phyloP scores from a whole-genome alignment of 2,329 filamentous ascomycete species.

The Niveomyces coronatus region DNA sequence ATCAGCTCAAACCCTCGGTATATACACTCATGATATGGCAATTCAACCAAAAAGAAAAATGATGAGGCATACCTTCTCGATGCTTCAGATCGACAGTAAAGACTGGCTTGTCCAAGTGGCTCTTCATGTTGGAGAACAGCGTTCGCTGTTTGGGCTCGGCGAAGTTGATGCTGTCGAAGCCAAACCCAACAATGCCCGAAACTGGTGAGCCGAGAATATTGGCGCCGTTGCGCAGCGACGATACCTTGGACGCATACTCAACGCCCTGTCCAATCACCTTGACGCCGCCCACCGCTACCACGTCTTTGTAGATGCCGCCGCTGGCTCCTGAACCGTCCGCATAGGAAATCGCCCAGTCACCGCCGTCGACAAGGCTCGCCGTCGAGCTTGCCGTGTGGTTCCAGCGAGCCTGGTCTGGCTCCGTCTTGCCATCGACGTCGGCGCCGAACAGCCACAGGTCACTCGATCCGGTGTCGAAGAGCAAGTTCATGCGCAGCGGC shows the following conservation, averaged over 20 bases:
- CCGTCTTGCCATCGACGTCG: slow-evolving; percentile 15
- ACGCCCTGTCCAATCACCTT: slow-evolving; percentile 31
- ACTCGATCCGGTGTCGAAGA: slow-evolving; percentile 34
- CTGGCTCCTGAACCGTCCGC: slow-evolving; percentile 31
- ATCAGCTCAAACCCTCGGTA: neutral
- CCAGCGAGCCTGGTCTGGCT: slow-evolving; percentile 28
- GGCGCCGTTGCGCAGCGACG: slow-evolving; percentile 30
- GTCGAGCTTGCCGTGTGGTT: slow-evolving; percentile 28
- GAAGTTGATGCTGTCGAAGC: slow-evolving; percentile 31
- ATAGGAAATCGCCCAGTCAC: slow-evolving; percentile 32
- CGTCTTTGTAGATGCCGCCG: slow-evolving; percentile 34
- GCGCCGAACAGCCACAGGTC: slow-evolving; percentile 29
- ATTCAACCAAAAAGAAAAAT: neutral
- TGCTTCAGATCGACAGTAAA: slow-evolving; percentile 61
- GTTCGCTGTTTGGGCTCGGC: slow-evolving; percentile 33
- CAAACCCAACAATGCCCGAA: slow-evolving; percentile 18
- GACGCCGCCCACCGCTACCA: slow-evolving; percentile 31
- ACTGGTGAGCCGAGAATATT: slow-evolving; percentile 29
- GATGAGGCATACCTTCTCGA: slow-evolving; percentile 17
- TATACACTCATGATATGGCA: too few relatives aligned
- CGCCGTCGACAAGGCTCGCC: slow-evolving; percentile 24
- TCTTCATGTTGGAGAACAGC: slow-evolving; percentile 27
- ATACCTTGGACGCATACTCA: slow-evolving; percentile 31
- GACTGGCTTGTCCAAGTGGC: slow-evolving; percentile 25
- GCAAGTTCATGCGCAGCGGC: slow-evolving; percentile 26